A percentile compares a stretch with the other conserved stretches of the same genome.
These are phyloP conservation scores for Rhizophagus clarus DNA, from an alignment of 192 early-diverging fungal species.

Conservation along the genomic window DNA sequence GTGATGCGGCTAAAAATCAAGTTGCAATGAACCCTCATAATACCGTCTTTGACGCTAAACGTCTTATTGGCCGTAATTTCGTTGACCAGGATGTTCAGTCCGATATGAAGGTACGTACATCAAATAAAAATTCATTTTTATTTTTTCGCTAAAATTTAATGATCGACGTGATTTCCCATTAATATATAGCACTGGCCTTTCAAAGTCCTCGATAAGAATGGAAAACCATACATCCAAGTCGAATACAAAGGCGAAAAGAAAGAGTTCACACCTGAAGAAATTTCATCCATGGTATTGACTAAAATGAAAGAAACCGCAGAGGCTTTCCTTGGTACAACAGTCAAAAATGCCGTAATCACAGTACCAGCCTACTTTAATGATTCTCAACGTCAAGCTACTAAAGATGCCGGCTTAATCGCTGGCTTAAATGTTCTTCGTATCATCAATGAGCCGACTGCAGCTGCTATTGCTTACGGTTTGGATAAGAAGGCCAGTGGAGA, in stretches of 20 bases:
- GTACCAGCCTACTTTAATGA: constrained; percentile 98
- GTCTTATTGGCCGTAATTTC: constrained; percentile 96
- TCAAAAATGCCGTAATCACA: constrained; percentile 89
- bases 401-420: constrained; percentile 88
- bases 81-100: constrained; percentile 91
- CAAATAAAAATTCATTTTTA: constrained; percentile 62
- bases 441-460: constrained; percentile 98
- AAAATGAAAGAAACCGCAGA: constrained; percentile 65
- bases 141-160: too few species aligned
- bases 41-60: constrained; percentile 98
- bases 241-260: constrained; percentile 98
- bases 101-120: constrained; percentile 93
- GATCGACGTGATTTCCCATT: constrained; percentile 79
- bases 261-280: constrained; percentile 95
- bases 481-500: constrained; percentile 69
- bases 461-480: constrained; percentile 95
- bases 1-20: constrained; percentile 99
- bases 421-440: constrained; percentile 95
- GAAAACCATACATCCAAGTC: constrained; percentile 91
- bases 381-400: constrained; percentile 41
- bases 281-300: constrained; percentile 93
- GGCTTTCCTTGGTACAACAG: constrained; percentile 79
- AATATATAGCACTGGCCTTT: constrained; percentile 78
- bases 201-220: constrained; percentile 57
- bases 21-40: constrained; percentile 85